These are phyloP conservation scores for Talaromyces borbonicus DNA, from an alignment of 495 filamentous ascomycete species.

Conservation along the genomic window DNA sequence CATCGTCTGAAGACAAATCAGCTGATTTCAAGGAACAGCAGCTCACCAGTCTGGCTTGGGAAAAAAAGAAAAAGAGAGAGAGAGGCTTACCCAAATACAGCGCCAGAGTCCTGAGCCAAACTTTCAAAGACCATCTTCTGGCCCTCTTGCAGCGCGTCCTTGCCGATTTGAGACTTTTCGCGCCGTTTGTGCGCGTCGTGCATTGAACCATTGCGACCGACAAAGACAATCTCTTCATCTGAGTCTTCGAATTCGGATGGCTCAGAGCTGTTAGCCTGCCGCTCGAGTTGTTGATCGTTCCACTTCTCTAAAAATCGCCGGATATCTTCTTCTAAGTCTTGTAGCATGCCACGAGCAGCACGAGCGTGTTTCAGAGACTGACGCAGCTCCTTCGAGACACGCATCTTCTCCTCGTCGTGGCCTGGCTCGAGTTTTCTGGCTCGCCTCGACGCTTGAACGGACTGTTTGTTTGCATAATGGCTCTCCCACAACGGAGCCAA, in stretches of 20 bases:
- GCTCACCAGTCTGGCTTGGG: neutral
- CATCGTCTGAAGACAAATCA: conserved; percentile 52
- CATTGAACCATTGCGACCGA: conserved; percentile 68
- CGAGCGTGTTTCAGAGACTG: conserved; percentile 59
- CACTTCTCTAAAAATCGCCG: conserved; percentile 50
- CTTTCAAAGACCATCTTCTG: conserved; percentile 75
- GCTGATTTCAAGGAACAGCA: neutral
- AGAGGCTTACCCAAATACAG: conserved; percentile 68
- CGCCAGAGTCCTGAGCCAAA: conserved; percentile 59
- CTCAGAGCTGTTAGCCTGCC: conserved; percentile 39
- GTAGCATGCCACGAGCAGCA: conserved; percentile 56
- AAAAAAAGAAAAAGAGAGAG: conserved; percentile 9
- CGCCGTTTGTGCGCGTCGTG: conserved; percentile 45
- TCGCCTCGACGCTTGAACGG: conserved; percentile 25
- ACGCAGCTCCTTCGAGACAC: conserved; percentile 41
- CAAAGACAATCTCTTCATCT: conserved; percentile 91
- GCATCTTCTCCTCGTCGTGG: conserved; percentile 28
- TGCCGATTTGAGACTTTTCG: conserved; percentile 20
- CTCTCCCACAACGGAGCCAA: conserved; percentile 81
- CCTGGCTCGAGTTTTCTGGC: conserved; percentile 28
- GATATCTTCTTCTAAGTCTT: conserved; percentile 55
- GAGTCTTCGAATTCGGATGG: conserved; percentile 45
- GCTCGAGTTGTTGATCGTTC: conserved; percentile 36
- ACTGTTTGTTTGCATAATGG: conserved; percentile 41
- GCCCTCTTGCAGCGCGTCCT: conserved; percentile 40